Percentiles rank a stretch among this genome's conserved stretches.
Conservation (phyloP, 208 protist species). For the Acanthamoeba rhysodes region DNA sequence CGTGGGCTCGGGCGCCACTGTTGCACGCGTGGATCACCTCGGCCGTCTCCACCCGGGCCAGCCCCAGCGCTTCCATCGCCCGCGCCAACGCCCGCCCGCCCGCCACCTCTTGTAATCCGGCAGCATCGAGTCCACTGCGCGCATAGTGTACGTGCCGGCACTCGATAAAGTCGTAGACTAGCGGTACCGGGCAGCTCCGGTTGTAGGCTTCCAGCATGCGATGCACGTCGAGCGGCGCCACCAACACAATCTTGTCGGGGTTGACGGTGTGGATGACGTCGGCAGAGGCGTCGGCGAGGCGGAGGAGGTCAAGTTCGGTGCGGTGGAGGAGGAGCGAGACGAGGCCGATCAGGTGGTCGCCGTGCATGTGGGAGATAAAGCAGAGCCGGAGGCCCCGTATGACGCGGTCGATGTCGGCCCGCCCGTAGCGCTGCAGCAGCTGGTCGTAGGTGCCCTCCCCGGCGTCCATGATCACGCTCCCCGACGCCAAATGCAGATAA, state of each 20-base stretch:
- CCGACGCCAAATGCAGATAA: not conserved
- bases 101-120: not conserved
- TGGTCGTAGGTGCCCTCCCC: slow-evolving; percentile 88
- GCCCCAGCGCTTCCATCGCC: not conserved
- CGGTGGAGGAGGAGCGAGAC: slow-evolving; percentile 71
- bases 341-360: slow-evolving; percentile 88
- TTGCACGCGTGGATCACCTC: slow-evolving; percentile 25
- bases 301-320: not conserved
- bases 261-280: not conserved
- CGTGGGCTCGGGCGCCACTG: slow-evolving; percentile 8
- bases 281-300: too few relatives aligned
- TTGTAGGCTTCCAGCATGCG: slow-evolving; percentile 9
- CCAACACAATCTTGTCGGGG: not conserved
- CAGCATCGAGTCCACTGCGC: too few relatives aligned
- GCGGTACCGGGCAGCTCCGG: not conserved
- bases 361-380: slow-evolving; percentile 90
- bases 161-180: slow-evolving; percentile 3
- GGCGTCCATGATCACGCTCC: slow-evolving; percentile 83
- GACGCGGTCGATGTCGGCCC: slow-evolving; percentile 21
- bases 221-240: not conserved
- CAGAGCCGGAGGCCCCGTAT: slow-evolving; percentile 70
- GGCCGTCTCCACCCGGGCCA: not conserved
- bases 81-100: not conserved
- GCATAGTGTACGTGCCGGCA: not conserved
- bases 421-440: slow-evolving; percentile 81